These are phyloP conservation scores for Saccharomyces kudriavzevii DNA, from an alignment of 805 yeast species.

Conservation along the genomic window DNA sequence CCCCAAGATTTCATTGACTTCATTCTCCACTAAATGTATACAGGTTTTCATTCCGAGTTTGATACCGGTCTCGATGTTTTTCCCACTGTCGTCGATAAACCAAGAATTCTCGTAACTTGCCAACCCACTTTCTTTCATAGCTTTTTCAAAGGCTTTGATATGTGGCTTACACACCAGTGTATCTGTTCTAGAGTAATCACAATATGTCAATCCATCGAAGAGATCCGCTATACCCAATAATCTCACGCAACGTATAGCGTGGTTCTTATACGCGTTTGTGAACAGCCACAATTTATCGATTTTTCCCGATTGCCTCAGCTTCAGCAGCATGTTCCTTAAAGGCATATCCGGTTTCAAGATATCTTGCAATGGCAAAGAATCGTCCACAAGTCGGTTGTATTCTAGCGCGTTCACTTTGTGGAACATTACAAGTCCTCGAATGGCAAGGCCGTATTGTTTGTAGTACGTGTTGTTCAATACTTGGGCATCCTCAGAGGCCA, in stretches of 20 bases:
- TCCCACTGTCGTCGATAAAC: slow-evolving; percentile 82
- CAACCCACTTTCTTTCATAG: slow-evolving; percentile 49
- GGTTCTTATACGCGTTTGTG: slow-evolving; percentile 87
- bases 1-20: slow-evolving; percentile 36
- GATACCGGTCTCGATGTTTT: slow-evolving; percentile 69
- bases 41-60: slow-evolving; percentile 64
- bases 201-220: slow-evolving; percentile 86
- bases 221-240: slow-evolving; percentile 79
- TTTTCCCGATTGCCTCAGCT: slow-evolving; percentile 36
- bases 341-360: slow-evolving; percentile 53
- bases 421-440: slow-evolving; percentile 65
- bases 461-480: slow-evolving; percentile 64
- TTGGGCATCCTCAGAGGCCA: slow-evolving; percentile 63
- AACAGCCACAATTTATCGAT: slow-evolving; percentile 77
- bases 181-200: slow-evolving; percentile 61
- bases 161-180: slow-evolving; percentile 88
- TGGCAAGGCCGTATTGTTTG: slow-evolving; percentile 77
- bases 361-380: slow-evolving; percentile 71
- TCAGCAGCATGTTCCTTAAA: slow-evolving; percentile 43
- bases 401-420: slow-evolving; percentile 74
- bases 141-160: slow-evolving; percentile 53
- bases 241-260: slow-evolving; percentile 69
- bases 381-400: slow-evolving; percentile 81
- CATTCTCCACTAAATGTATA: slow-evolving; percentile 68
- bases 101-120: slow-evolving; percentile 42